phyloP scores from a whole-genome alignment of 225 moss, liverwort and hornwort species.

The Sphagnum contortum region DNA sequence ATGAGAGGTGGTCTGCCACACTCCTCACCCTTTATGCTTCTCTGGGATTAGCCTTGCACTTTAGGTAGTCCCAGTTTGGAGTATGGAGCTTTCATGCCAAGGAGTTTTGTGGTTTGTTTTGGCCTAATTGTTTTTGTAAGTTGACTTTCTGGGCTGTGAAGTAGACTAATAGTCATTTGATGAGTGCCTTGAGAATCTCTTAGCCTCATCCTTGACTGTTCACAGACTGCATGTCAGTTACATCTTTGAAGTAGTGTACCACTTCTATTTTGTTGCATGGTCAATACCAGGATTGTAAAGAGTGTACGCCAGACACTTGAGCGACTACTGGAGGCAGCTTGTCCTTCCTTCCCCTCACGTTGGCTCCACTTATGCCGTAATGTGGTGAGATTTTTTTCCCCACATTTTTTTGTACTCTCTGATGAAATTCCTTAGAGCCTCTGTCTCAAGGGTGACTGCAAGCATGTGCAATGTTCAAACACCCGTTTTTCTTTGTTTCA shows the following conservation, averaged over 20 bases:
- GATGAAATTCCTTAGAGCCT: too few species aligned
- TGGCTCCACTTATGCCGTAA: constrained; percentile 96
- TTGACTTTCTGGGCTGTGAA: too few species aligned
- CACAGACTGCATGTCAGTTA: not conserved
- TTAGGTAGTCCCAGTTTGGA: constrained; percentile 6
- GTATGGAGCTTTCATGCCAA: not conserved
- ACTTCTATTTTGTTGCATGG: not conserved
- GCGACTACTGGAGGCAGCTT: constrained; percentile 85
- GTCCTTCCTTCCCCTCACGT: constrained; percentile 89
- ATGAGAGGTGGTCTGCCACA: constrained; percentile 53
- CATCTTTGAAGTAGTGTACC: not conserved
- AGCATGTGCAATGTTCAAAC: too few species aligned
- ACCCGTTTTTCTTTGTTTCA: too few species aligned
- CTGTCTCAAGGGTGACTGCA: too few species aligned
- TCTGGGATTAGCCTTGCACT: not conserved
- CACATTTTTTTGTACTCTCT: too few species aligned
- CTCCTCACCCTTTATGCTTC: not conserved
- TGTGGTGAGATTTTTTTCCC: constrained; percentile 47
- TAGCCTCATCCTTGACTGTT: not conserved
- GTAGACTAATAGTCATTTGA: too few species aligned
- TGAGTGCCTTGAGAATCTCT: not conserved
- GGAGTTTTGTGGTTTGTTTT: not conserved
- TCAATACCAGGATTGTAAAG: constrained; percentile 48
- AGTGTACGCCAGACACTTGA: constrained; percentile 83
- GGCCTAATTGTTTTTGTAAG: too few species aligned